A percentile compares a stretch with the other conserved stretches of the same genome.
Evolutionary conservation across 2,329 filamentous ascomycete genomes (phyloP).

Genomic region (Berkeleyomyces basicola): DNA sequence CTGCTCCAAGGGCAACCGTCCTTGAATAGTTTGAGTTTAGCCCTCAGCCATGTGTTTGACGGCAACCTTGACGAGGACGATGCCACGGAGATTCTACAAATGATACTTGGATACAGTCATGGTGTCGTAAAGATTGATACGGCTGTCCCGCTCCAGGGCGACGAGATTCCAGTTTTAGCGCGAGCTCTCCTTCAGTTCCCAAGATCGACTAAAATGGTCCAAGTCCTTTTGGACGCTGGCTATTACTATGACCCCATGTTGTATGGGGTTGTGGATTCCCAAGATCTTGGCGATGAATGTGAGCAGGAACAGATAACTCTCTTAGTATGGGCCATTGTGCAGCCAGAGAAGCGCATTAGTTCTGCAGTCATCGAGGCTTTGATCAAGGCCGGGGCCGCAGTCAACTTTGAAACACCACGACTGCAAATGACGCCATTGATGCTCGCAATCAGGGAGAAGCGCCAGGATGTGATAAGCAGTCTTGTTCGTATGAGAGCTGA

Average conservation of each 20-base stretch:
- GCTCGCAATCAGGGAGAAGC: slow-evolving; percentile 38
- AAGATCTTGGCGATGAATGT: slow-evolving; percentile 26
- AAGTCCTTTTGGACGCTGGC: slow-evolving; percentile 37
- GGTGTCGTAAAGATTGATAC: slow-evolving; percentile 32
- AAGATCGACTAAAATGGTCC: slow-evolving; percentile 33
- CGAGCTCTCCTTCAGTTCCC: slow-evolving; percentile 38
- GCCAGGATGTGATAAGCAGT: slow-evolving; percentile 39
- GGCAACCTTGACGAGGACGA: not conserved
- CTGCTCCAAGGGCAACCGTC: not conserved
- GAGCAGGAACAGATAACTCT: slow-evolving; percentile 40
- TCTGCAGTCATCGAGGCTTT: slow-evolving; percentile 40
- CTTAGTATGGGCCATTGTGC: slow-evolving; percentile 43
- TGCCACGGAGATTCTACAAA: slow-evolving; percentile 13
- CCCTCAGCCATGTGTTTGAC: slow-evolving; percentile 3
- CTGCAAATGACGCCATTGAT: slow-evolving; percentile 38
- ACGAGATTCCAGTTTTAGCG: slow-evolving; percentile 28
- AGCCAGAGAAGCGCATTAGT: slow-evolving; percentile 46
- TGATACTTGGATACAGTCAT: slow-evolving; percentile 24
- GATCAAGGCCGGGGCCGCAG: slow-evolving; percentile 36
- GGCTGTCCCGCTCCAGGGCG: slow-evolving; percentile 27
- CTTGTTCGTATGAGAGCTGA: slow-evolving; percentile 43
- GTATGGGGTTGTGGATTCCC: slow-evolving; percentile 17
- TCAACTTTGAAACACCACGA: slow-evolving; percentile 30
- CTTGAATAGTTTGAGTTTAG: not conserved
- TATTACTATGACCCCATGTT: slow-evolving; percentile 39